Percentiles rank a stretch among this genome's conserved stretches.
phyloP scores from a whole-genome alignment of 768 basidiomycete genomes.

The Auriscalpium orientale region DNA sequence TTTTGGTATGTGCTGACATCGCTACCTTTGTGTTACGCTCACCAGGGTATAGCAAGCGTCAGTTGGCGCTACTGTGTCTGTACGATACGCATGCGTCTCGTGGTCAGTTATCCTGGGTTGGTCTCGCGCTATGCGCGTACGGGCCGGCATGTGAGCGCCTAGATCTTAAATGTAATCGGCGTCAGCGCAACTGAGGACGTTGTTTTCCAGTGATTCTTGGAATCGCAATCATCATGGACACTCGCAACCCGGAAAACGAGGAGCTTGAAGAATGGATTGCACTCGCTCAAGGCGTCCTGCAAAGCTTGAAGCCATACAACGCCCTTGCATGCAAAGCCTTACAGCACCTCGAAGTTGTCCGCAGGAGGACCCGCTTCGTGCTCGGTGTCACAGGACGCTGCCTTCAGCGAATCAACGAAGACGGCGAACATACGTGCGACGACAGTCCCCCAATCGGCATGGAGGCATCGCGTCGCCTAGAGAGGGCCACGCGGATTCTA shows the following conservation, averaged over 20 bases:
- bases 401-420: background rate
- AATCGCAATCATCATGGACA: conserved; percentile 20
- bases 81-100: conserved; percentile 1
- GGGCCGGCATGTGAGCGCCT: conserved; percentile 15
- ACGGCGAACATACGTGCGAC: background rate
- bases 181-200: background rate
- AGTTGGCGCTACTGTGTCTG: conserved; percentile 11
- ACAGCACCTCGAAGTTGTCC: conserved; percentile 11
- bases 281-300: conserved; percentile 13
- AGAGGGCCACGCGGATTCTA: conserved; percentile 12
- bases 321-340: conserved; percentile 14
- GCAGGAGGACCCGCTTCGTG: conserved; percentile 14
- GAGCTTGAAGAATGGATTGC: conserved; percentile 20
- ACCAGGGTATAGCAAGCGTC: conserved; percentile 12
- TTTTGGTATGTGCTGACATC: conserved; percentile 3
- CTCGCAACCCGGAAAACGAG: conserved; percentile 13
- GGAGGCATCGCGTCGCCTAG: conserved; percentile 7
- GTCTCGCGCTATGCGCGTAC: conserved; percentile 5
- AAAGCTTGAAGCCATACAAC: conserved; percentile 7
- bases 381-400: conserved; percentile 7
- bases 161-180: background rate
- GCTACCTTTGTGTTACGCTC: background rate
- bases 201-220: conserved; percentile 15
- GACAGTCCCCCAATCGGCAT: conserved; percentile 1
- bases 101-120: conserved; percentile 7